Conservation (phyloP, 371 early-diverging fungal genomes). For the Capillidium heterosporum region DNA sequence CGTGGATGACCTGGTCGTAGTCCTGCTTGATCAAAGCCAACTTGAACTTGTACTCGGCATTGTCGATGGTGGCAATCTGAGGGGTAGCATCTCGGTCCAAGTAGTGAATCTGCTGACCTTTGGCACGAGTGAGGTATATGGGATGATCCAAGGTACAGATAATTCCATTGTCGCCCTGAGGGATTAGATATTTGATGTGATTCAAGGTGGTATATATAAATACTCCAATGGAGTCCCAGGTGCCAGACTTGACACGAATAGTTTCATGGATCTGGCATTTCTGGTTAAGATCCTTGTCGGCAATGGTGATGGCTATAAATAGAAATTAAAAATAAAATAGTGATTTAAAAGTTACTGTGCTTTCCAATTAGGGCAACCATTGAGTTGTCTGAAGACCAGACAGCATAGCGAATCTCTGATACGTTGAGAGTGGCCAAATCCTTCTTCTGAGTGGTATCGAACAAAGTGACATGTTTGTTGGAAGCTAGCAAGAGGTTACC, state of each 20-base stretch:
- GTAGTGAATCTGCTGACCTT: conserved; percentile 64
- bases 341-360: conserved; percentile 38
- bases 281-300: conserved; percentile 69
- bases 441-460: conserved; percentile 69
- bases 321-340: not conserved
- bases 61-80: conserved; percentile 73
- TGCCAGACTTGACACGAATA: conserved; percentile 90
- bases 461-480: conserved; percentile 63
- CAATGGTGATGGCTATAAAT: conserved; percentile 55
- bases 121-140: conserved; percentile 70
- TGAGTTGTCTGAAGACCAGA: conserved; percentile 74
- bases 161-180: conserved; percentile 84
- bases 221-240: conserved; percentile 83
- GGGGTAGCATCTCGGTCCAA: conserved; percentile 78
- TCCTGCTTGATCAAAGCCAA: conserved; percentile 74
- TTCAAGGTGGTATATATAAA: conserved; percentile 95
- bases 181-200: conserved; percentile 96
- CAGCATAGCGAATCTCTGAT: conserved; percentile 68
- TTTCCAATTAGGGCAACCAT: conserved; percentile 81
- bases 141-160: conserved; percentile 91
- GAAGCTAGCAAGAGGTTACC: conserved; percentile 70
- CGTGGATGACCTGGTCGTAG: conserved; percentile 79
- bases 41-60: conserved; percentile 96
- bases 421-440: conserved; percentile 53
- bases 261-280: conserved; percentile 82